Evolutionary conservation across 371 early-diverging fungal species (phyloP), one percentile per base, ranked within the genome.

Genomic region (Dichotomocladium elegans): DNA sequence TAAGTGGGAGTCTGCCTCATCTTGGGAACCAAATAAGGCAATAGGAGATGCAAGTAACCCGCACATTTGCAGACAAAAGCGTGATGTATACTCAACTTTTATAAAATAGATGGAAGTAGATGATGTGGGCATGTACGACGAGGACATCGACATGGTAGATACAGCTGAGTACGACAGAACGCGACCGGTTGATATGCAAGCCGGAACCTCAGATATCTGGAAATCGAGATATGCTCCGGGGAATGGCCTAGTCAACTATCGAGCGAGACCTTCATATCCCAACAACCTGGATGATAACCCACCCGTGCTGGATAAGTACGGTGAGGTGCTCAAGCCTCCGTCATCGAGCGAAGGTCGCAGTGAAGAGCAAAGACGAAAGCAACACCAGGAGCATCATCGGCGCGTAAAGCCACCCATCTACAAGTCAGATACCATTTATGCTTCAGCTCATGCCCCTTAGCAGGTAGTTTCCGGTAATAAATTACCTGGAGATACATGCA

Each of bases 71-170:
- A n/a, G n/a, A n/a, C n/a, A n/a, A n/a, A n/a, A n/a, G n/a, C n/a
- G n/a, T n/a, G n/a, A n/a, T n/a, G n/a, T n/a, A n/a, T n/a, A n/a
- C n/a, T n/a, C n/a, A n/a, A n/a, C n/a, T n/a, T n/a, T n/a, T n/a
- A n/a, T n/a, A n/a, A n/a, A n/a, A n/a, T n/a, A n/a, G n/a, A n/a
- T n/a, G n/a, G n/a, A n/a, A n/a, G n/a, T n/a, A n/a, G n/a, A n/a
- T n/a, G n/a, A n/a, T n/a, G n/a, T n/a, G n/a, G n/a, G n/a, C n/a
- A n/a, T n/a, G n/a, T n/a, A n/a, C n/a, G 57, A 56, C 9, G 57
- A 49, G 19, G 57, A 56, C 19, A 34, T 42, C 8, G 57, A 49
- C 10, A 49, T 56, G 49, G 34, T 49, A 15, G 49, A 49, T 25
- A 44, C 41, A 22, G 29, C 47, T 31, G 45, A 44, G 12, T 41